Conservation (phyloP, 2,329 filamentous ascomycete genomes). For the Leptosphaerulina australis region DNA sequence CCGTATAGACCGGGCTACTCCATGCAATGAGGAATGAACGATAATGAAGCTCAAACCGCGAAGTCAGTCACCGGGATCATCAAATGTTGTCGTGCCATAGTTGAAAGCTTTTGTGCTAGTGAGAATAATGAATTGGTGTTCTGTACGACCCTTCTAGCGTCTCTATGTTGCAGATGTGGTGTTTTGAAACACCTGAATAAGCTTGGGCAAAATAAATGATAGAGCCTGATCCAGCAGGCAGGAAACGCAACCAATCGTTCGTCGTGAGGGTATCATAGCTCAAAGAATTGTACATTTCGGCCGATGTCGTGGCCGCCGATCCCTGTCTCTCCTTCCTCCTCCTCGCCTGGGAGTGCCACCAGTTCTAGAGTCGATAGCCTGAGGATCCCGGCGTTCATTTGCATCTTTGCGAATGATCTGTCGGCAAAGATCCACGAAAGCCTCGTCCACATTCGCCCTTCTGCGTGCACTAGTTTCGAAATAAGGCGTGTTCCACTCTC, state of each 20-base stretch:
- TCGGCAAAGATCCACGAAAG: conserved; percentile 82
- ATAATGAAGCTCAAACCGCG: conserved; percentile 4
- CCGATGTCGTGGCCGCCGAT: conserved; percentile 23
- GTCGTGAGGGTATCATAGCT: conserved; percentile 32
- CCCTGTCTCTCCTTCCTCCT: conserved; percentile 13
- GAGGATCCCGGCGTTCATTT: conserved; percentile 39
- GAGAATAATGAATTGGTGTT: conserved; percentile 26
- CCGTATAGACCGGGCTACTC: conserved; percentile 2
- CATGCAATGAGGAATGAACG: not conserved
- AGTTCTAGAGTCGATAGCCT: conserved; percentile 19
- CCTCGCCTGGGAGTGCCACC: conserved; percentile 12
- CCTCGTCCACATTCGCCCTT: conserved; percentile 86
- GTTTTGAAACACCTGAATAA: conserved; percentile 1
- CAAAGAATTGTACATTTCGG: conserved; percentile 39
- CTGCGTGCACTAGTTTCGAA: conserved; percentile 88
- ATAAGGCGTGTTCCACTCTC: conserved; percentile 86
- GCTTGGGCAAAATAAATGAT: not conserved
- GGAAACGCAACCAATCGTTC: conserved; percentile 22
- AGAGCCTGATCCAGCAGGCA: conserved; percentile 34
- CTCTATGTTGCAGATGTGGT: conserved; percentile 25
- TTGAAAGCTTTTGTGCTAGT: not conserved
- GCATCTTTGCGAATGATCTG: conserved; percentile 81
- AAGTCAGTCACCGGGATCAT: conserved; percentile 1
- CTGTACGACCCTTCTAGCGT: conserved; percentile 30
- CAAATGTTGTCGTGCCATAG: not conserved